A percentile compares a stretch with the other conserved stretches of the same genome.
phyloP scores from a whole-genome alignment of 768 basidiomycete genomes.

The Filobasidium floriforme region DNA sequence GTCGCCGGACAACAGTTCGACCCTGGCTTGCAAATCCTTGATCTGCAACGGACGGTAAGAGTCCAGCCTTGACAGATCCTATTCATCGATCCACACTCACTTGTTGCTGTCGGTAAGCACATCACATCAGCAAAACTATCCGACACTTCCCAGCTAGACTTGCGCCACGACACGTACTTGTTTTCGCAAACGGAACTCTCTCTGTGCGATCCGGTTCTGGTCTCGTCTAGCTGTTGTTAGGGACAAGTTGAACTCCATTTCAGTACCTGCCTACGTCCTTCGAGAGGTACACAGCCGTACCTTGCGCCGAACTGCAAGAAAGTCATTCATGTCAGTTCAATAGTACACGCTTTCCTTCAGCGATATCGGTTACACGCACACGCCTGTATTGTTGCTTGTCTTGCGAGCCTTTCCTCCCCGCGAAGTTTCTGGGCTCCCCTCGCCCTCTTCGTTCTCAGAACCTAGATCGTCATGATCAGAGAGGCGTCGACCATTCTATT shows the following conservation, averaged over 20 bases:
- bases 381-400: background rate
- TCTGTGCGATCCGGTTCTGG: conserved; percentile 60
- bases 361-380: background rate
- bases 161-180: conserved; percentile 61
- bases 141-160: background rate
- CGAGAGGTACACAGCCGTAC: background rate
- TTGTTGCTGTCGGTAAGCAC: background rate
- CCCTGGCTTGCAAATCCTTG: conserved; percentile 86
- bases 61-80: conserved; percentile 13
- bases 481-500: background rate
- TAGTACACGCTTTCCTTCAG: background rate
- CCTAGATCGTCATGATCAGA: background rate
- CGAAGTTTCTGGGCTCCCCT: background rate
- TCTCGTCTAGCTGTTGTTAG: conserved; percentile 30
- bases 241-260: background rate
- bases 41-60: conserved; percentile 53
- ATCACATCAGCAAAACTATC: background rate
- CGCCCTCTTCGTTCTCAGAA: background rate
- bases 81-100: conserved; percentile 20
- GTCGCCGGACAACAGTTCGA: conserved; percentile 87
- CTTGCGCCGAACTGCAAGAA: conserved; percentile 6
- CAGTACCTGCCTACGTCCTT: background rate
- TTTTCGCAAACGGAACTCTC: conserved; percentile 85
- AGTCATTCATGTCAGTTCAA: conserved; percentile 18
- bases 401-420: background rate